Evolutionary conservation across 2,329 filamentous ascomycete species (phyloP).

Genomic region (Aspergillus transmontanensis): DNA sequence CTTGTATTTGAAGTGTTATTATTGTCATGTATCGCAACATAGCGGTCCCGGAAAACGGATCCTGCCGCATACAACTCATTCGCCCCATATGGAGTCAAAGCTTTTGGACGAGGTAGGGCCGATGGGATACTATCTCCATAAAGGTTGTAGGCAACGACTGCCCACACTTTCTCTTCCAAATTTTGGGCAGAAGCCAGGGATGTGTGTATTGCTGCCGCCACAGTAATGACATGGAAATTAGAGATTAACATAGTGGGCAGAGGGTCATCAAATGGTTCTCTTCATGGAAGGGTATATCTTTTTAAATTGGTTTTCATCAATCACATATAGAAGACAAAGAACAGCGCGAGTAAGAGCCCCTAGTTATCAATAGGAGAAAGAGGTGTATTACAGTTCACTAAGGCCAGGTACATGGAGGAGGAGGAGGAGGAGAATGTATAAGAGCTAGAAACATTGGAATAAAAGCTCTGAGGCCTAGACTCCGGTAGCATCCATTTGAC

Average conservation of each 20-base stretch:
- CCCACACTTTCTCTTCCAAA: slow-evolving; percentile 43
- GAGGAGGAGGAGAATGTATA: neutral
- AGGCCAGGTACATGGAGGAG: neutral
- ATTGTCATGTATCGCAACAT: slow-evolving; percentile 43
- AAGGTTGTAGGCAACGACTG: slow-evolving; percentile 56
- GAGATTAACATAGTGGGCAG: slow-evolving; percentile 14
- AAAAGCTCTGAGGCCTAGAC: slow-evolving; percentile 7
- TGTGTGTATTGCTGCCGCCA: slow-evolving; percentile 20
- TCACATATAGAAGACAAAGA: neutral
- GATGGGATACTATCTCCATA: slow-evolving; percentile 59
- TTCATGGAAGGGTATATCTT: neutral
- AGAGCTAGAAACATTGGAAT: neutral
- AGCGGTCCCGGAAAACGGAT: slow-evolving; percentile 54
- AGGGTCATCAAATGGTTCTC: neutral
- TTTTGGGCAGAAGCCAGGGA: slow-evolving; percentile 27
- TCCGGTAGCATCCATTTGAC: slow-evolving; percentile 5
- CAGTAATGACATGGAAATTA: slow-evolving; percentile 8
- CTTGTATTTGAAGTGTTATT: slow-evolving; percentile 32
- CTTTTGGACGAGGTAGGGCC: slow-evolving; percentile 36
- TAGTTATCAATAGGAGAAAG: neutral
- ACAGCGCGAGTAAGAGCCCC: neutral
- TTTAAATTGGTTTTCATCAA: neutral
- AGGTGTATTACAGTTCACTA: neutral
- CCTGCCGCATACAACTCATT: slow-evolving; percentile 56
- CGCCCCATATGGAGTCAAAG: slow-evolving; percentile 58